Evolutionary conservation across 257 asterid species (phyloP).

Genomic region (Solanum sejunctum): DNA sequence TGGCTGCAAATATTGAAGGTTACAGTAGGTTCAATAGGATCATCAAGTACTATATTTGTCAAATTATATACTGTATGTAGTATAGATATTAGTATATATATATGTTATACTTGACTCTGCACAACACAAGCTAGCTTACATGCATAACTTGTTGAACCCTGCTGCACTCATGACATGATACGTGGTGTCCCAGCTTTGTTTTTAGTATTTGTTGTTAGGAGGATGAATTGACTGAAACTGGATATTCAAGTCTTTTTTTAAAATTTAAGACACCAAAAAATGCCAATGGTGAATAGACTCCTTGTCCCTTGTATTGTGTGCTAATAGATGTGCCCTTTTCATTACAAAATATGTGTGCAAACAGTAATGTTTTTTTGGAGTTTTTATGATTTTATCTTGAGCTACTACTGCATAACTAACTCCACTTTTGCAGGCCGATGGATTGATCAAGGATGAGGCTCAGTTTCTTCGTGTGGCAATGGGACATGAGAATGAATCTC

Average conservation of each 20-base stretch:
- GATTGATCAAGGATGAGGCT: constrained; percentile 50
- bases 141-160: neutral
- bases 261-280: neutral
- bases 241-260: neutral
- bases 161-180: neutral
- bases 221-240: neutral
- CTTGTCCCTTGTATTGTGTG: neutral
- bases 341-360: neutral
- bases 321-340: neutral
- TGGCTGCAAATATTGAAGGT: neutral
- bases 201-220: neutral
- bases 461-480: constrained; percentile 51
- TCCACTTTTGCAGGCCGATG: constrained; percentile 48
- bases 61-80: neutral
- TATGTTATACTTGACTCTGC: neutral
- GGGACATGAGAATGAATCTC: constrained; percentile 82
- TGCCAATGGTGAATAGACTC: neutral
- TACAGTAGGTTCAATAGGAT: neutral
- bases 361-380: neutral
- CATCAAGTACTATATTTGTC: neutral
- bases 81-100: neutral
- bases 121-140: neutral
- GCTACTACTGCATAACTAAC: neutral
- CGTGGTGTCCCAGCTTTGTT: neutral
- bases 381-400: neutral